Percentiles rank a stretch among this genome's conserved stretches.
Evolutionary conservation across 352 stramenopile species (phyloP).

Genomic region (Phytophthora agathidicida): DNA sequence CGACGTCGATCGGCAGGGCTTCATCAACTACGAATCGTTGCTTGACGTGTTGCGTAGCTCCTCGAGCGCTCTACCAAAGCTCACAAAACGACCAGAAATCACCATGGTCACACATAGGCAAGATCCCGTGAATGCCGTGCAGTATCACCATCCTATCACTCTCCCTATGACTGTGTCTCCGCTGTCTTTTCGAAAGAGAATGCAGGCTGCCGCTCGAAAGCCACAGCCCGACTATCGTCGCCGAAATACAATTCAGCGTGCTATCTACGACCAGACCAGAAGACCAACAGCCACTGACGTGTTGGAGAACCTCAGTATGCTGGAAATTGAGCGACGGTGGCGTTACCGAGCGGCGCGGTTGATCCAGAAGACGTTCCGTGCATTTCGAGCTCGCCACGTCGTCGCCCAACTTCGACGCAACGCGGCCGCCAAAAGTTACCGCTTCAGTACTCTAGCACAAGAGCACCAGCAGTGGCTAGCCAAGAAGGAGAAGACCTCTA

Average conservation of each 20-base stretch:
- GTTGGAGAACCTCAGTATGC: background rate
- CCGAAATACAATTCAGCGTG: constrained; percentile 27
- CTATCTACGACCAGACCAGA: constrained; percentile 15
- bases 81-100: background rate
- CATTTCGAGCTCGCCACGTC: constrained; percentile 45
- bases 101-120: background rate
- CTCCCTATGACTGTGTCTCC: constrained; percentile 8
- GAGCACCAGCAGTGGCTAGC: constrained; percentile 27
- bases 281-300: background rate
- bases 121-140: background rate
- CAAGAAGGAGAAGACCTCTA: constrained; percentile 25
- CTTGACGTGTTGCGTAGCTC: constrained; percentile 53
- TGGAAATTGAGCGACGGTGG: constrained; percentile 26
- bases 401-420: constrained; percentile 46
- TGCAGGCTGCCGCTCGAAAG: constrained; percentile 5
- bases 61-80: constrained; percentile 17
- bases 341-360: constrained; percentile 44
- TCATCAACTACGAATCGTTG: constrained; percentile 80
- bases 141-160: background rate
- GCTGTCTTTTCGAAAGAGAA: background rate
- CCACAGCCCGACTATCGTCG: constrained; percentile 26
- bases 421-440: constrained; percentile 23
- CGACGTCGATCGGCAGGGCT: constrained; percentile 63
- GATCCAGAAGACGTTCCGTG: constrained; percentile 55
- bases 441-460: background rate